Evolutionary conservation across 2,329 filamentous ascomycete genomes (phyloP).

Genomic region (Myriangium duriaei): DNA sequence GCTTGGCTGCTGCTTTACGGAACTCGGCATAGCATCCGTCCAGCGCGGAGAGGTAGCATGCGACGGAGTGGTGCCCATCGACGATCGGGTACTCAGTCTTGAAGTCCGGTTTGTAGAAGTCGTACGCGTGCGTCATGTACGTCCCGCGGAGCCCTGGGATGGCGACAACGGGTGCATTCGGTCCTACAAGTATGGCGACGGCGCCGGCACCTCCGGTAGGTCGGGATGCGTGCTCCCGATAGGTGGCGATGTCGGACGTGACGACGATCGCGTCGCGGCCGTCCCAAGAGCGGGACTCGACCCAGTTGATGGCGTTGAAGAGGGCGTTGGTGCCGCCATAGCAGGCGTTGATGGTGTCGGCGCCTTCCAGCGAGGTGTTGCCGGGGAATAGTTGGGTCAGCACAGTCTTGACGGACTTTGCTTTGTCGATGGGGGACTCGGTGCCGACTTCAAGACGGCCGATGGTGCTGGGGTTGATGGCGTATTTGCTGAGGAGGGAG

Average conservation of each 20-base stretch:
- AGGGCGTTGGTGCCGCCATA: conserved; percentile 43
- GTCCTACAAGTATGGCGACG: conserved; percentile 41
- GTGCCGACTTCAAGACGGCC: conserved; percentile 42
- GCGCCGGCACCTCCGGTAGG: conserved; percentile 42
- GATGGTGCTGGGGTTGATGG: conserved; percentile 38
- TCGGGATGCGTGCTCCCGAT: conserved; percentile 41
- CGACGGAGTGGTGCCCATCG: conserved; percentile 40
- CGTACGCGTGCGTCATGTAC: conserved; percentile 41
- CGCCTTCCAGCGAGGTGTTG: conserved; percentile 42
- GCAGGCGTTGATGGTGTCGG: conserved; percentile 43
- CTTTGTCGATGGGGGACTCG: conserved; percentile 43
- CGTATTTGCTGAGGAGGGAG: conserved; percentile 41
- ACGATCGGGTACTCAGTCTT: conserved; percentile 42
- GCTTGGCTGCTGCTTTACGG: conserved; percentile 35
- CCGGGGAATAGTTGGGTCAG: conserved; percentile 42
- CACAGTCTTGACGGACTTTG: conserved; percentile 42
- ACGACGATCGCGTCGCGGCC: conserved; percentile 41
- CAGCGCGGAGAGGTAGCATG: conserved; percentile 41
- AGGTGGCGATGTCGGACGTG: conserved; percentile 41
- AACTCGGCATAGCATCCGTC: conserved; percentile 43
- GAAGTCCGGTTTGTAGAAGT: conserved; percentile 44
- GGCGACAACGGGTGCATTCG: conserved; percentile 37
- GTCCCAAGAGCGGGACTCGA: conserved; percentile 42
- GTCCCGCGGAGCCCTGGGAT: conserved; percentile 38
- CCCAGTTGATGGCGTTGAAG: conserved; percentile 43